These are phyloP conservation scores for Arachis hypogaea DNA, from an alignment of 306 rosid species.

Conservation along the genomic window DNA sequence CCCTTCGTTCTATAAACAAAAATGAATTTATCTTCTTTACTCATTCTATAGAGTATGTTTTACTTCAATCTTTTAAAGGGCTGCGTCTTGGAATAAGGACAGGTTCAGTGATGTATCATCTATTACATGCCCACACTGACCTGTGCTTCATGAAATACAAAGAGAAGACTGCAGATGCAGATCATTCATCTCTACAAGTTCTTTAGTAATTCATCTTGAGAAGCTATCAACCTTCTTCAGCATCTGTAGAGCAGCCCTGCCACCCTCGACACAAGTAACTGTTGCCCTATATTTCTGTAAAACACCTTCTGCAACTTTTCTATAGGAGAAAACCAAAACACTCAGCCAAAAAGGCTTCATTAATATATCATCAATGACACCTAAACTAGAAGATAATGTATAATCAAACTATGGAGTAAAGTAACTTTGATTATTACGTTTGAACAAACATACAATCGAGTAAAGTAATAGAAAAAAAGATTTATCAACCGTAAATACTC, in stretches of 20 bases:
- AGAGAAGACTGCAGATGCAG: slow-evolving; percentile 75
- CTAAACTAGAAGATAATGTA: background rate
- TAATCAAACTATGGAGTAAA: too few species aligned
- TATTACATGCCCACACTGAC: slow-evolving; percentile 60
- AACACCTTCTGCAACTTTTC: slow-evolving; percentile 89
- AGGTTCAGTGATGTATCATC: slow-evolving; percentile 77
- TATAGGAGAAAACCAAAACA: slow-evolving; percentile 60
- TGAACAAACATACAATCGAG: too few species aligned
- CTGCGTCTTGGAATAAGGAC: slow-evolving; percentile 69
- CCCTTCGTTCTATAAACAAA: too few species aligned
- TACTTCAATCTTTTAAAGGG: too few species aligned
- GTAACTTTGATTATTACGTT: too few species aligned
- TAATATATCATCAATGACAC: slow-evolving; percentile 62
- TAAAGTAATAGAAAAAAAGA: too few species aligned
- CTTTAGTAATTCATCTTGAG: slow-evolving; percentile 80
- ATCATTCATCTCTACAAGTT: slow-evolving; percentile 77
- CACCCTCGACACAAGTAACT: slow-evolving; percentile 80
- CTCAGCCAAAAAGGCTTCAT: slow-evolving; percentile 75
- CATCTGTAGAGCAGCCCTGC: slow-evolving; percentile 64
- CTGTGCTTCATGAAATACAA: slow-evolving; percentile 77
- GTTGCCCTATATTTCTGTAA: slow-evolving; percentile 78
- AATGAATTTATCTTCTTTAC: too few species aligned
- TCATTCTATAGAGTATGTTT: too few species aligned
- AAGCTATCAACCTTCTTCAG: slow-evolving; percentile 91
- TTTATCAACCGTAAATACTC: too few species aligned